These are phyloP conservation scores for Balamuthia mandrillaris DNA, from an alignment of 208 protist genomes.

Conservation along the genomic window DNA sequence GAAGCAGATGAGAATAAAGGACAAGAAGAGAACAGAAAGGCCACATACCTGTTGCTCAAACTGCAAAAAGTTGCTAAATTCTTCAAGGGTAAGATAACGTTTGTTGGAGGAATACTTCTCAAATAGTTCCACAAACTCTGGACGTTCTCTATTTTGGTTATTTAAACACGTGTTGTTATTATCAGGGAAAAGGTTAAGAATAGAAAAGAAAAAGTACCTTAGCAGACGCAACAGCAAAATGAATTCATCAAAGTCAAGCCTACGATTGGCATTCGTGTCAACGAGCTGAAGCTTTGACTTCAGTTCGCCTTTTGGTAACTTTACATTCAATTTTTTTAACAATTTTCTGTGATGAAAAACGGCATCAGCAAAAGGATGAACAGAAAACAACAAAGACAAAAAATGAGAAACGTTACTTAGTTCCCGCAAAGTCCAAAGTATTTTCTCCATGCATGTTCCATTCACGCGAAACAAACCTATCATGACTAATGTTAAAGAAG, in stretches of 20 bases:
- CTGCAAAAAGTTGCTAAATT: conserved; percentile 51
- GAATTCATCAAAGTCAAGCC: neutral
- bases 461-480: neutral
- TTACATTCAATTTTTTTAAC: too few relatives aligned
- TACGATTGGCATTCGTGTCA: neutral
- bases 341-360: too few relatives aligned
- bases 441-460: neutral
- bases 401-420: too few relatives aligned
- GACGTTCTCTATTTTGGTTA: neutral
- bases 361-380: too few relatives aligned
- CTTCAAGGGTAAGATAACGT: neutral
- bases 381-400: too few relatives aligned
- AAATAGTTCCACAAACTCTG: conserved; percentile 42
- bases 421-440: neutral
- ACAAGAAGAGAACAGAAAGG: neutral
- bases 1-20: neutral
- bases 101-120: neutral
- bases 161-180: neutral
- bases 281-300: conserved; percentile 7
- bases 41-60: conserved; percentile 38
- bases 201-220: neutral
- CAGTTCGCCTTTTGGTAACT: too few relatives aligned
- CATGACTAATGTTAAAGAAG: neutral
- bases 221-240: too few relatives aligned
- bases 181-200: neutral